These are phyloP conservation scores for Bipolaris cookei DNA, from an alignment of 2,329 filamentous ascomycete species.

Conservation along the genomic window DNA sequence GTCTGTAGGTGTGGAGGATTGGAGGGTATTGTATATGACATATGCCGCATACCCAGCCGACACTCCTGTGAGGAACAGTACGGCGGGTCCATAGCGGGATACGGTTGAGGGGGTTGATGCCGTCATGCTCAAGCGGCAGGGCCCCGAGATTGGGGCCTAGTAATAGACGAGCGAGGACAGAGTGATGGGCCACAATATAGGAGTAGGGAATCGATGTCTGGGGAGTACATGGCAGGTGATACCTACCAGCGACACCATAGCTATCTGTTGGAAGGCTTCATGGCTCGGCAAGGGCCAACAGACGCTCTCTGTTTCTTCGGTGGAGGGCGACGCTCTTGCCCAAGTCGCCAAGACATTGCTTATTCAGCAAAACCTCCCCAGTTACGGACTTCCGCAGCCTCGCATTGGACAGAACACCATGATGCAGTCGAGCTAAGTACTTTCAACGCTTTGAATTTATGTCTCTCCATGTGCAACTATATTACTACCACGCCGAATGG, in stretches of 20 bases:
- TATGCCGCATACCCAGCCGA: slow-evolving; percentile 65
- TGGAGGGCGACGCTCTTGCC: slow-evolving; percentile 4
- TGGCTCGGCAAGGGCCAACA: slow-evolving; percentile 7
- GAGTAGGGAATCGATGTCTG: slow-evolving; percentile 7
- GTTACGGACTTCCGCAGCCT: slow-evolving; percentile 16
- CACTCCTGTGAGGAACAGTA: slow-evolving; percentile 63
- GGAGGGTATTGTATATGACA: slow-evolving; percentile 59
- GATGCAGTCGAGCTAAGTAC: neutral
- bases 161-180: slow-evolving; percentile 1
- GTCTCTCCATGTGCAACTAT: neutral
- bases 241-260: slow-evolving; percentile 18
- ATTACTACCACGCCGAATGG: slow-evolving; percentile 46
- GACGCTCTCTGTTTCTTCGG: slow-evolving; percentile 1
- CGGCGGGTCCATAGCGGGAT: slow-evolving; percentile 53
- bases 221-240: slow-evolving; percentile 7
- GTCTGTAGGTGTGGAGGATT: slow-evolving; percentile 31
- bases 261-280: slow-evolving; percentile 25
- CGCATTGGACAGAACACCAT: slow-evolving; percentile 11
- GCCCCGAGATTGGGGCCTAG: slow-evolving; percentile 7
- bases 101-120: slow-evolving; percentile 41
- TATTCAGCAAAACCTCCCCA: slow-evolving; percentile 12
- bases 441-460: neutral
- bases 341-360: slow-evolving; percentile 2
- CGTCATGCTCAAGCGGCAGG: slow-evolving; percentile 34
- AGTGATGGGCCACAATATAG: neutral